These are phyloP conservation scores for Blastocystis sp. DNA, from an alignment of 352 stramenopile species.

Conservation along the genomic window DNA sequence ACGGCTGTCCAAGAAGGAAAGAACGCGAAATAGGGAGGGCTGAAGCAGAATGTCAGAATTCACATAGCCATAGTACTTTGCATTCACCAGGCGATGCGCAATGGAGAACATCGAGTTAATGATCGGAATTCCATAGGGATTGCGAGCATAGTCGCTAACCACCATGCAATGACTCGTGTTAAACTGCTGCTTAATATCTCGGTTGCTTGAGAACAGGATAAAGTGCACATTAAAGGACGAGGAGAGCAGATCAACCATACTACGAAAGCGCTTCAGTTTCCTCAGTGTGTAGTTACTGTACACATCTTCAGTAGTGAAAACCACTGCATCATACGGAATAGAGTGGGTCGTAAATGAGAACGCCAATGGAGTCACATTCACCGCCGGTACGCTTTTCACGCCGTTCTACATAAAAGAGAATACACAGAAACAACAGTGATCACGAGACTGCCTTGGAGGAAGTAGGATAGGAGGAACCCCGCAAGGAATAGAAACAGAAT, in stretches of 20 bases:
- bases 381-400: no score
- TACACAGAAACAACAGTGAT: no score
- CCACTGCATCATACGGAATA: slow-evolving; percentile 12
- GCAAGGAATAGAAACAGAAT: no score
- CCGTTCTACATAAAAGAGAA: no score
- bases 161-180: neutral
- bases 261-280: neutral
- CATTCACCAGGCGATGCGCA: neutral
- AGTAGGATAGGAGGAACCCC: no score
- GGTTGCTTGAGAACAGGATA: slow-evolving; percentile 8
- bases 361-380: no score
- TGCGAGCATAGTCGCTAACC: neutral
- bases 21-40: slow-evolving; percentile 1
- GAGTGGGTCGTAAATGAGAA: no score
- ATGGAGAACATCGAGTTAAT: neutral
- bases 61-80: slow-evolving; percentile 39
- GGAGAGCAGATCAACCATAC: neutral
- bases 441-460: no score
- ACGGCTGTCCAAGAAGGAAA: neutral
- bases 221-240: neutral
- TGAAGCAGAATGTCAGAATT: slow-evolving; percentile 36
- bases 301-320: slow-evolving; percentile 45
- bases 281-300: neutral
- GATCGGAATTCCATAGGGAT: neutral
- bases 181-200: neutral